phyloP scores from a whole-genome alignment of 2,329 filamentous ascomycete genomes.

The Verticillium alfalfae region DNA sequence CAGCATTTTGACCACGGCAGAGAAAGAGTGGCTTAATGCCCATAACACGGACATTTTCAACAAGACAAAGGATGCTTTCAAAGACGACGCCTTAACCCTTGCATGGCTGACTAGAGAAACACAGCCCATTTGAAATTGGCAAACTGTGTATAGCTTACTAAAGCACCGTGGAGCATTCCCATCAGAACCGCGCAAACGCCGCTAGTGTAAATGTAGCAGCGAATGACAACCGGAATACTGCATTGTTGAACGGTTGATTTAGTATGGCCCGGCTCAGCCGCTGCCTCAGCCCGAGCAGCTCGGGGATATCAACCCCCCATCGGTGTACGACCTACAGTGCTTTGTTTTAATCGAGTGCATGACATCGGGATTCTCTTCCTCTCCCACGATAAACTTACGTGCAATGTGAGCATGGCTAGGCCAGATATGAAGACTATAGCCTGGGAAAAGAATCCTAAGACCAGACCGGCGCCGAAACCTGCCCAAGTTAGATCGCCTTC shows the following conservation, averaged over 20 bases:
- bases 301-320: conserved; percentile 24
- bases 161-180: neutral
- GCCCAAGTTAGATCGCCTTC: neutral
- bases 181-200: conserved; percentile 39
- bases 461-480: conserved; percentile 60
- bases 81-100: conserved; percentile 63
- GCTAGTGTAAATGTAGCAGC: conserved; percentile 68
- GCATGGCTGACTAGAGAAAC: conserved; percentile 87
- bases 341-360: neutral
- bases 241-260: conserved; percentile 5
- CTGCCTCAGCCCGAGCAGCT: conserved; percentile 22
- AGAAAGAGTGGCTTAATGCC: conserved; percentile 82
- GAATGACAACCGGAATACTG: conserved; percentile 42
- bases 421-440: conserved; percentile 64
- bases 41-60: conserved; percentile 77
- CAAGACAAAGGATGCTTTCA: conserved; percentile 75
- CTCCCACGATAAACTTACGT: conserved; percentile 39
- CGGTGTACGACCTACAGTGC: conserved; percentile 21
- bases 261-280: conserved; percentile 17
- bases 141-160: neutral
- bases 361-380: neutral
- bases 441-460: conserved; percentile 66
- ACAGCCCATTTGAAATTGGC: conserved; percentile 40
- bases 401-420: conserved; percentile 54
- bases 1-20: conserved; percentile 62